These are phyloP conservation scores for Singerocomus rubriflavus DNA, from an alignment of 1,284 basidiomycete genomes.

Conservation along the genomic window DNA sequence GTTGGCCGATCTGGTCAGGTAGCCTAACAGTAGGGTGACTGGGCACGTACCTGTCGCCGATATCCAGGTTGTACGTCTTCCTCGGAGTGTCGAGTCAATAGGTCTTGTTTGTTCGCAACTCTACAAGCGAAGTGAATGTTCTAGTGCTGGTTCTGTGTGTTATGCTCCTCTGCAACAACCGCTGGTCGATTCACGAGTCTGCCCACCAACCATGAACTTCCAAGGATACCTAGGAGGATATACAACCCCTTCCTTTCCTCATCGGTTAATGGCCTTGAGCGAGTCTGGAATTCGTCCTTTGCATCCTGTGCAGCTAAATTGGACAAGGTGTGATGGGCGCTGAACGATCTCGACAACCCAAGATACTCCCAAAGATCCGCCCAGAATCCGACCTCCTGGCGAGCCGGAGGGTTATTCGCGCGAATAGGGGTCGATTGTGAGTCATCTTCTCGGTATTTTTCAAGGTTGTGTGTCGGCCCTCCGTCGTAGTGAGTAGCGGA, in stretches of 20 bases:
- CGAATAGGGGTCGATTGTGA: slow-evolving; percentile 3
- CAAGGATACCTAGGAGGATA: slow-evolving; percentile 51
- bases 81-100: neutral
- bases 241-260: slow-evolving; percentile 55
- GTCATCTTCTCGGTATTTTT: slow-evolving; percentile 26
- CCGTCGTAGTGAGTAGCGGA: slow-evolving; percentile 60
- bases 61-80: neutral
- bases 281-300: slow-evolving; percentile 8
- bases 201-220: slow-evolving; percentile 50
- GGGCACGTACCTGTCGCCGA: neutral
- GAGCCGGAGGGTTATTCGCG: slow-evolving; percentile 11
- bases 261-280: slow-evolving; percentile 43
- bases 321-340: slow-evolving; percentile 13
- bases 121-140: slow-evolving; percentile 4
- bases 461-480: slow-evolving; percentile 62
- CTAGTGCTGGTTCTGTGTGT: slow-evolving; percentile 10
- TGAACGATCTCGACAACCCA: slow-evolving; percentile 35
- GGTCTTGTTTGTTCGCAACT: neutral
- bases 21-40: neutral
- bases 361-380: slow-evolving; percentile 38
- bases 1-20: neutral
- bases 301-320: slow-evolving; percentile 8
- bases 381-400: slow-evolving; percentile 24
- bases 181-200: slow-evolving; percentile 36
- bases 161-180: slow-evolving; percentile 22